A percentile compares a stretch with the other conserved stretches of the same genome.
These are phyloP conservation scores for Scutellaria baicalensis DNA, from an alignment of 257 asterid genomes.

Conservation along the genomic window DNA sequence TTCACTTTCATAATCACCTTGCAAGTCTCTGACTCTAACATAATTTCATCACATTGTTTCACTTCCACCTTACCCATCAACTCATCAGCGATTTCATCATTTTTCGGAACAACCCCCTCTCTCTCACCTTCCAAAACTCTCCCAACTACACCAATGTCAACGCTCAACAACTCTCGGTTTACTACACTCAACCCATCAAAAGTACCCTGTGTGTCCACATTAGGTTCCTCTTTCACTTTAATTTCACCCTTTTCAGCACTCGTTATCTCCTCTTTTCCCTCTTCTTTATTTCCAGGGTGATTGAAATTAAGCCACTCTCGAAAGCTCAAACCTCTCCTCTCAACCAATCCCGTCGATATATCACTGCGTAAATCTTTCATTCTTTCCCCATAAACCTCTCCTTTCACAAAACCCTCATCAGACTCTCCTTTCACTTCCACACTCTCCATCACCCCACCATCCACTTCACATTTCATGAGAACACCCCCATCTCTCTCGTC, in stretches of 20 bases:
- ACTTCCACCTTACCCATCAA: constrained; percentile 7
- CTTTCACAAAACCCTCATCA: constrained; percentile 2
- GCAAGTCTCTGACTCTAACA: too few relatives aligned
- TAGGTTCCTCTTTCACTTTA: constrained; percentile 28
- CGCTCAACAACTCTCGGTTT: constrained; percentile 14
- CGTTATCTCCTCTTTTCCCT: neutral
- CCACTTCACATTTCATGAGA: neutral
- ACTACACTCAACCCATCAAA: neutral
- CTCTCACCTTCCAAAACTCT: neutral
- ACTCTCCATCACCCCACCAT: neutral
- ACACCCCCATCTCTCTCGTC: constrained; percentile 1
- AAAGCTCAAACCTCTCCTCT: constrained; percentile 4
- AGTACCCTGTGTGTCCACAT: neutral
- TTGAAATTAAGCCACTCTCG: constrained; percentile 20
- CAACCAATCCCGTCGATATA: neutral
- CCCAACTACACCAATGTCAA: neutral
- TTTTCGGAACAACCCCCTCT: neutral
- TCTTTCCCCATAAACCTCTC: neutral
- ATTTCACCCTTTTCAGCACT: neutral
- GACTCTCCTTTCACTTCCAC: constrained; percentile 32
- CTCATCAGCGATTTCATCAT: neutral
- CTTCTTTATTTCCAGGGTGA: constrained; percentile 3
- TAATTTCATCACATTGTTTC: constrained; percentile 14
- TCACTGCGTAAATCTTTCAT: neutral
- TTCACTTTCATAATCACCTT: too few relatives aligned